These are phyloP conservation scores for Nepenthes mirabilis DNA, from an alignment of 148 eudicot genomes.

Conservation along the genomic window DNA sequence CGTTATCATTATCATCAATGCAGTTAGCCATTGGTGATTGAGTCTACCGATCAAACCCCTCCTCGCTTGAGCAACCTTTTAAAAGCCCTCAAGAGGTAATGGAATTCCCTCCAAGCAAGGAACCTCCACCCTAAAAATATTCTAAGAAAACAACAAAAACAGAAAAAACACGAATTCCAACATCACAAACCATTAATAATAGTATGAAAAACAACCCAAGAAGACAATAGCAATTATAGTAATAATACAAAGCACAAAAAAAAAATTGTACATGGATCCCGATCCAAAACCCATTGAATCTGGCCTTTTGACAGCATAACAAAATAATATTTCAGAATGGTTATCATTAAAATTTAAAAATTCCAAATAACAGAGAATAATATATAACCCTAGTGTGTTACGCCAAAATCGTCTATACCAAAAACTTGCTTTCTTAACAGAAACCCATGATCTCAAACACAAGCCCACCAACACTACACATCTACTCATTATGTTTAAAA, in stretches of 20 bases:
- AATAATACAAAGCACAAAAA: no score
- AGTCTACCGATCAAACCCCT: constrained; percentile 68
- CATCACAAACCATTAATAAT: constrained; percentile 24
- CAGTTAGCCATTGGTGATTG: constrained; percentile 46
- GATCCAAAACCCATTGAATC: constrained; percentile 4
- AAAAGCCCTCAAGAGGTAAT: constrained; percentile 30
- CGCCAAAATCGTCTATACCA: background rate
- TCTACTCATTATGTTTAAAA: constrained; percentile 2
- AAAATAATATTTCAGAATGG: background rate
- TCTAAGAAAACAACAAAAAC: constrained; percentile 4
- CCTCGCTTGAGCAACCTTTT: constrained; percentile 32
- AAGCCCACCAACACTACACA: background rate
- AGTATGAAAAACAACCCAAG: background rate
- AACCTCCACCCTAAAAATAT: constrained; percentile 13
- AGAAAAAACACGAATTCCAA: constrained; percentile 42
- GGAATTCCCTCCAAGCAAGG: constrained; percentile 17
- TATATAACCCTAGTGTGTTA: background rate
- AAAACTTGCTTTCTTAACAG: background rate
- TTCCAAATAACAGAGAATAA: no score
- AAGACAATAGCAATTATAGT: no score
- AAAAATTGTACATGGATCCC: background rate
- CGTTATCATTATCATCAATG: constrained; percentile 36
- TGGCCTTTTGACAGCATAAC: constrained; percentile 7
- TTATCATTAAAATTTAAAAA: background rate
- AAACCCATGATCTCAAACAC: background rate